Evolutionary conservation across 371 early-diverging fungal species (phyloP).

Genomic region (Apophysomyces trapeziformis): DNA sequence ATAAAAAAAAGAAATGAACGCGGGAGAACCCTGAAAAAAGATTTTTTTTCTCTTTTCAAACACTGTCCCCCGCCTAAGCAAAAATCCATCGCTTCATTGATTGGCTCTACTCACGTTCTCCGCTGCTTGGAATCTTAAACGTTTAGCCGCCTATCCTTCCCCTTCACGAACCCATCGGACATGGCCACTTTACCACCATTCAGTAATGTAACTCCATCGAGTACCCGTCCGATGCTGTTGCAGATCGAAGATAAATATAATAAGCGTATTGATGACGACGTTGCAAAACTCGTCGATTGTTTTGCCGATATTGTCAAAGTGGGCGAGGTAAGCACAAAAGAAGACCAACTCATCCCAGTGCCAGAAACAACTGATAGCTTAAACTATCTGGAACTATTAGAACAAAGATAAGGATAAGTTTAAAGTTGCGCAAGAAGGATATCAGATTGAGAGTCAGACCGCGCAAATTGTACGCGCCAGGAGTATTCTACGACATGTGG

Average conservation of each 20-base stretch:
- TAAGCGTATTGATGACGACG: constrained; percentile 65
- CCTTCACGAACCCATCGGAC: neutral
- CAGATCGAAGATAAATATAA: constrained; percentile 67
- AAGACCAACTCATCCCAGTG: neutral
- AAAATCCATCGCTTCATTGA: neutral
- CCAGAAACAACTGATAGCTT: neutral
- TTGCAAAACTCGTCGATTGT: constrained; percentile 63
- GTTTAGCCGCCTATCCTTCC: constrained; percentile 2
- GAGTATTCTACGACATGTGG: too few species aligned
- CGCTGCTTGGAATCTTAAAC: neutral
- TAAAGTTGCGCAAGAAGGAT: constrained; percentile 74
- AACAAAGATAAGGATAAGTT: constrained; percentile 70
- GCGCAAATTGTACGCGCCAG: constrained; percentile 68
- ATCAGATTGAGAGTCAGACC: constrained; percentile 71
- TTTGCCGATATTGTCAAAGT: constrained; percentile 67
- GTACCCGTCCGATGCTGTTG: constrained; percentile 25
- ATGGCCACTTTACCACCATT: constrained; percentile 14
- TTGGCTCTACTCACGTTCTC: constrained; percentile 4
- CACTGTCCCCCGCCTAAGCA: constrained; percentile 7
- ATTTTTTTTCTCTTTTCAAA: constrained; percentile 7
- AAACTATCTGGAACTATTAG: constrained; percentile 15
- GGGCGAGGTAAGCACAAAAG: constrained; percentile 53
- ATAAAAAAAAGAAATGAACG: constrained; percentile 15
- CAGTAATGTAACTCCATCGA: neutral
- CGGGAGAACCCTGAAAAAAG: constrained; percentile 10